Evolutionary conservation across 2,329 filamentous ascomycete genomes (phyloP).

Genomic region (Purpureocillium takamizusanense): DNA sequence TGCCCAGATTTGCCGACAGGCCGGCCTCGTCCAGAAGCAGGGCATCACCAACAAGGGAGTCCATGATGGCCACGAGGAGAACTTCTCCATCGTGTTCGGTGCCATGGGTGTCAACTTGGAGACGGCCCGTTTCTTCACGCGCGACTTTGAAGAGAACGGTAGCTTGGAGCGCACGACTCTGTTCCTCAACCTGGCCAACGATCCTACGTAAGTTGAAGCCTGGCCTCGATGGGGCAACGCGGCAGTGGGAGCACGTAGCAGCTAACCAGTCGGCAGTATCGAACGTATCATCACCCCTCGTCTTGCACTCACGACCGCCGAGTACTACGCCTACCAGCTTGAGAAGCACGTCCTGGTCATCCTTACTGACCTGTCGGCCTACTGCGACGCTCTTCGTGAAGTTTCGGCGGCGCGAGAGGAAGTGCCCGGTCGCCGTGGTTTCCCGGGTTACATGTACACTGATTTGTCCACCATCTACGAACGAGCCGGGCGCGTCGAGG

Average conservation of each 20-base stretch:
- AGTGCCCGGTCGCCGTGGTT: conserved; percentile 97
- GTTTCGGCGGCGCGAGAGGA: conserved; percentile 97
- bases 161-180: conserved; percentile 94
- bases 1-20: conserved; percentile 96
- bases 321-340: conserved; percentile 99
- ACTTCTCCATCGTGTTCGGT: conserved; percentile 99
- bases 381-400: conserved; percentile 98
- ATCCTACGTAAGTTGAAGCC: conserved; percentile 71
- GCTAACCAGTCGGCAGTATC: conserved; percentile 50
- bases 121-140: conserved; percentile 95
- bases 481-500: conserved; percentile 92
- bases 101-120: conserved; percentile 99
- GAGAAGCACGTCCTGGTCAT: conserved; percentile 99
- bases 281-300: conserved; percentile 99
- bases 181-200: conserved; percentile 98
- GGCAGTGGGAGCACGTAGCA: too few species aligned
- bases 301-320: conserved; percentile 93
- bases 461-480: conserved; percentile 99
- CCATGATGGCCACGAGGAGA: conserved; percentile 95
- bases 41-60: conserved; percentile 82
- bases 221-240: too few species aligned
- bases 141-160: conserved; percentile 98
- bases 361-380: conserved; percentile 92
- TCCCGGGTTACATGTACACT: conserved; percentile 99
- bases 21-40: conserved; percentile 74